Conservation (phyloP, 306 rosid genomes). For the Crotalaria pallida region DNA sequence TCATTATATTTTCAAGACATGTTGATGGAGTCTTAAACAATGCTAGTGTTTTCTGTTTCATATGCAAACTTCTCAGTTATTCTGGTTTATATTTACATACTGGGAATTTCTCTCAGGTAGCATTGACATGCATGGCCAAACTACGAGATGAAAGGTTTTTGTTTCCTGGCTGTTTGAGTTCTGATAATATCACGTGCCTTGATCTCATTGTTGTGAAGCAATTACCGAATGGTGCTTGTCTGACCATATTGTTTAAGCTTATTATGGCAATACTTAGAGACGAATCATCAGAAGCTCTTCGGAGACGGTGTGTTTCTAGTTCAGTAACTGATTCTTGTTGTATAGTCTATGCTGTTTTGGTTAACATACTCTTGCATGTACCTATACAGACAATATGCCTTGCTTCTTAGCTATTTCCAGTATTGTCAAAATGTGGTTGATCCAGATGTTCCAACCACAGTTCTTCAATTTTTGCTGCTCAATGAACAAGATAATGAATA, state of each 20-base stretch:
- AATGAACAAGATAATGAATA: conserved; percentile 82
- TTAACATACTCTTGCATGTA: conserved; percentile 40
- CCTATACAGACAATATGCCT: conserved; percentile 79
- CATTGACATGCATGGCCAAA: conserved; percentile 95
- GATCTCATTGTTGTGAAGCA: conserved; percentile 80
- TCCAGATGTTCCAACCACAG: conserved; percentile 84
- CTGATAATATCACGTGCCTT: conserved; percentile 72
- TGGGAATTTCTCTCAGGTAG: conserved; percentile 52
- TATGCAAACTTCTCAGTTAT: background rate
- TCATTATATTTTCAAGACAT: background rate
- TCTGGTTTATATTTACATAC: conserved; percentile 2
- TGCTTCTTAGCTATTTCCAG: conserved; percentile 95
- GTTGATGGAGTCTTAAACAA: conserved; percentile 3
- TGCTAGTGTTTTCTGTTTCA: conserved; percentile 9
- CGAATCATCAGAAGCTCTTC: conserved; percentile 89
- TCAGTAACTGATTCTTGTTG: background rate
- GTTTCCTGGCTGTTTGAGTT: conserved; percentile 67
- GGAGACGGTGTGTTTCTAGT: conserved; percentile 70
- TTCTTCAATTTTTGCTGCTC: conserved; percentile 73
- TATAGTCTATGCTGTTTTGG: conserved; percentile 23
- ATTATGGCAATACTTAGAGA: conserved; percentile 73
- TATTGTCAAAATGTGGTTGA: conserved; percentile 85
- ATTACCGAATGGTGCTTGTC: conserved; percentile 89
- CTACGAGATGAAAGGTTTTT: conserved; percentile 88
- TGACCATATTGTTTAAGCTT: conserved; percentile 83